Base-by-base conservation (phyloP, 306 rosid species). In the Calophaca sinica region DNA sequence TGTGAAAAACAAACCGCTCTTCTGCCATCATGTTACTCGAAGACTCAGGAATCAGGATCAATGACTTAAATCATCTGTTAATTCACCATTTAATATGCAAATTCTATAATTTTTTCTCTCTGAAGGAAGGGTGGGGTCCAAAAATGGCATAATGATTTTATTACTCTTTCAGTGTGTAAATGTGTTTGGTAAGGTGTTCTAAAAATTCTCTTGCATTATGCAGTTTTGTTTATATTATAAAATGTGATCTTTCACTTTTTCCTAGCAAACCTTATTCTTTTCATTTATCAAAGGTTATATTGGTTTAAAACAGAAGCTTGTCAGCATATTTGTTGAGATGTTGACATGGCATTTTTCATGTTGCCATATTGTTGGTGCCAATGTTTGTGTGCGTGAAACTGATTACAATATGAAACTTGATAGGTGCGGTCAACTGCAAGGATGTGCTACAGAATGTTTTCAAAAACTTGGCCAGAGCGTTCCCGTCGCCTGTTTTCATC, bases 391-490 rank as follows among this genome's bases (percentile, higher is more conserved):
- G 32, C 41, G 6, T 62, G 67, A 65, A 77, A 68, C 69, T 73
- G 75, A 52, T 65, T 63, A 7, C 31, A 49, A 38, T 73, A 54
- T 85, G 59, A 72, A 78, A 79, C 84, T 79, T 84, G 72, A 74
- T 80, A 96, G 99, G 99, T 96, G 72, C 99, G 98, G 72, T 85
- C 97, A 2, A 89, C 94, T 55, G 99, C 99, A 50, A 90, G 99
- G 86, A 87, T 92, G 94, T 89, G 97, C 78, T 96, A 92, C 83
- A 87, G 99, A 86, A 88, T 96, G 96, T 96, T 87, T 65, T 86
- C 98, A 55, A 96, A 96, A 88, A 92, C 99, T 48, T 96, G 99
- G 99, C 98, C 98, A 7, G 99, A 96, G 67, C 97, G 94, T 64
- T 90, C 97, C 45, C 77, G 91, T 33, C 96, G 91, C 32, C 72